Base-by-base conservation (phyloP, 208 protist species). In the Naegleria gruberi region DNA sequence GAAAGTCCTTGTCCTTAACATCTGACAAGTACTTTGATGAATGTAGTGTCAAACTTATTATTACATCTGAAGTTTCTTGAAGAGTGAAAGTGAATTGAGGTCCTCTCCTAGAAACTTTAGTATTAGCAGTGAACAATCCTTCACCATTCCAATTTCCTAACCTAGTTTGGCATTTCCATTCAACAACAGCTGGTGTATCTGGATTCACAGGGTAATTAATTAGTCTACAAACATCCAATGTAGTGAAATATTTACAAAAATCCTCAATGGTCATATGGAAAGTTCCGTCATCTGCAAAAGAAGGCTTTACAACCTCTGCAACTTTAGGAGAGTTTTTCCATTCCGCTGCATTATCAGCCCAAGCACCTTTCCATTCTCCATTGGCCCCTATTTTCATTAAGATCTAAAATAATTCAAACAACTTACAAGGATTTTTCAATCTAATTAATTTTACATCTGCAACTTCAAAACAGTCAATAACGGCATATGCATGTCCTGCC, bases 281-380 rank as follows among this genome's bases (percentile, higher is more conserved):
- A 8, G 4, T 40, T 55, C 82, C 82, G 37, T 87, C 82, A 55
- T 87, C 82, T 55, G 12, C 42, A 83, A 83, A 43, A 41, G 42
- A 15, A 4, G 12, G 37, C 4, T 23, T 30, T 15, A 23, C 17
- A 26, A 12, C 1, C n/a, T 87, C 82, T 10, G 17, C 0, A 15
- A 19, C n/a, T 51, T 55, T 23, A 40, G 17, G 41, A 37, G 6
- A 23, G 4, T 40, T 10, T 47, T 8, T 89, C 91, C 91, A 92
- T 84, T 91, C 40, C 40, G 2, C 19, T 3, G 91, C 77, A 30
- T 73, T 51, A 57, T 92, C 90, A 47, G 47, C 43, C 91, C 92
- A 93, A 19, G 10, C 45, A 4, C 92, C 92, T n/a, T 83, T 92
- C 92, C 92, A 93, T 88, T 93, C 92, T 45, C 51, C 55, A 34